Base-by-base conservation (phyloP, 192 early-diverging fungal genomes). In the Coemansia sp. region DNA sequence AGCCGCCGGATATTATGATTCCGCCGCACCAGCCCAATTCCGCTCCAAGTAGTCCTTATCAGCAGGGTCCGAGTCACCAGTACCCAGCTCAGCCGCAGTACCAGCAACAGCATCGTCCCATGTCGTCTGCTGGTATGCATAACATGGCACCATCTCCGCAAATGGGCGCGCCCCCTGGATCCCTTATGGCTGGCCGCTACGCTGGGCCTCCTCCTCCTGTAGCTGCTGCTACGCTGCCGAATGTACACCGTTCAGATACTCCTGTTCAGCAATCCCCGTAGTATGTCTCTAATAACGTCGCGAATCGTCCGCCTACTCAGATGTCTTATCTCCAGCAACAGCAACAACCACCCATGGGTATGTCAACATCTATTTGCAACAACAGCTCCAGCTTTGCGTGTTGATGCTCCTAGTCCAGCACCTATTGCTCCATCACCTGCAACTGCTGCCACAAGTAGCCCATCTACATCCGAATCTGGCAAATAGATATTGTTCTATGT, bases 401-500 rank as follows among this genome's bases (percentile, higher is more conserved):
- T 64, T 19, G 57, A 68, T 46, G 63, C 63, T n/a, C 51, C 51
- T 5, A 55, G 51, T 14, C 51, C 51, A 29, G 51, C 27, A 29
- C 51, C 51, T 1, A 5, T 55, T 58, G 55, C 8, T 27, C 21
- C 50, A 25, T 66, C 42, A 32, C 23, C 34, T 4, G 23, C 61
- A 27, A 27, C 25, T 27, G 25, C 25, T 27, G 25, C 25, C 1
- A 27, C 25, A 23, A 63, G 48, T 46, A 34, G 27, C 6, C 63
- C 58, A 11, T 61, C 69, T 31, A 63, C 72, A 0, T 57, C 73
- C 0, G 70, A 80, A 42, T 66, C 62, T 4, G 73, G 73, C 41
- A 80, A 75, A 39, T 73, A 81, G 41, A 82, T 85, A 8, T 59
- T 82, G 38, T 85, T 83, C 29, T 83, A 85, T 36, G 80, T 82